Conservation (phyloP, 164 flowering plant species). For the Stephania cephalantha region DNA sequence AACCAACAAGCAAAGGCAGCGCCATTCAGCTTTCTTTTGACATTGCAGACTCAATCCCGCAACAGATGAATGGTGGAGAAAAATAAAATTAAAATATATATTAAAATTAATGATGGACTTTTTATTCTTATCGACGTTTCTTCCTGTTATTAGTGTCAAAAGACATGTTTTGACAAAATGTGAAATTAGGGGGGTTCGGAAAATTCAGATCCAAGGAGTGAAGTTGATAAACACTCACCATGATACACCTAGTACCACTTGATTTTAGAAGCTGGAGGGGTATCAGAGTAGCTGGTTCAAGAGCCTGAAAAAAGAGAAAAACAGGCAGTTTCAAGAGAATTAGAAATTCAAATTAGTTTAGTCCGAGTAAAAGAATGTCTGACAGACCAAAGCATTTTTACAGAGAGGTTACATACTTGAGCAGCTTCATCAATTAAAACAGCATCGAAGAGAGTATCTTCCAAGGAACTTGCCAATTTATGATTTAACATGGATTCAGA, state of each 20-base stretch:
- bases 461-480: conserved; percentile 52
- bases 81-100: no score
- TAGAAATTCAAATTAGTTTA: background rate
- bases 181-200: no score
- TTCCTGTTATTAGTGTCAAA: background rate
- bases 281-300: conserved; percentile 94
- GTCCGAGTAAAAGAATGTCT: background rate
- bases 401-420: conserved; percentile 45
- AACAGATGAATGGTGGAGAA: background rate
- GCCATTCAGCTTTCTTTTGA: background rate
- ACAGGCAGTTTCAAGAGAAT: background rate
- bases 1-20: background rate
- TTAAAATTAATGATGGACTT: no score
- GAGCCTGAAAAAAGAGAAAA: conserved; percentile 42
- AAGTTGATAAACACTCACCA: conserved; percentile 41
- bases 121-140: background rate
- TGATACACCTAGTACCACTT: conserved; percentile 65
- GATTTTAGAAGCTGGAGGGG: conserved; percentile 94
- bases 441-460: conserved; percentile 74
- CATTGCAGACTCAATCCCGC: background rate
- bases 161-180: no score
- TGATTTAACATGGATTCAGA: conserved; percentile 47
- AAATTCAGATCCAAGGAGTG: background rate
- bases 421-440: conserved; percentile 99
- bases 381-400: background rate